These are phyloP conservation scores for Fragaria vesca DNA, from an alignment of 306 rosid genomes.

Conservation along the genomic window DNA sequence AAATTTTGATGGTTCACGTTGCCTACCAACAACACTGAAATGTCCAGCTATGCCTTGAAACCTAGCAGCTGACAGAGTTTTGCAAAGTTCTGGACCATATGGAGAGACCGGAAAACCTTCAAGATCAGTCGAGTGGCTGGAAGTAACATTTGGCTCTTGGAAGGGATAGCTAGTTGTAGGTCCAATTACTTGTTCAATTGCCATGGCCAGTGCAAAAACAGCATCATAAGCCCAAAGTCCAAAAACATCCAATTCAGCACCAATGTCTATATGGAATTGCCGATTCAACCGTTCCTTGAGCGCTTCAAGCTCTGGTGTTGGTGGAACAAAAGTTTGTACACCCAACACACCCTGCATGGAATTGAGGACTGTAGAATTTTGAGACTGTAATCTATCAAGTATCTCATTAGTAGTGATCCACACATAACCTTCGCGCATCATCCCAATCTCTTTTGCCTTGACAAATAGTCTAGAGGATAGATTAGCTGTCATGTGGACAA, in stretches of 20 bases:
- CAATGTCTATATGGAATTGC: conserved; percentile 18
- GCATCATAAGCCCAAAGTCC: conserved; percentile 74
- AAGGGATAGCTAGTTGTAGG: neutral
- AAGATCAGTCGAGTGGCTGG: conserved; percentile 27
- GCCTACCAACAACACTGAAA: conserved; percentile 8
- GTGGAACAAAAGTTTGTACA: conserved; percentile 39
- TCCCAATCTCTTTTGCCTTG: conserved; percentile 46
- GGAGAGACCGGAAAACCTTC: conserved; percentile 27
- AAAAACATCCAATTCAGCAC: conserved; percentile 25
- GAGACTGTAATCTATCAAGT: conserved; percentile 14
- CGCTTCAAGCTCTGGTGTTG: conserved; percentile 23
- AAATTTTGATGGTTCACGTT: conserved; percentile 3
- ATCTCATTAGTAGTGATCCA: conserved; percentile 48
- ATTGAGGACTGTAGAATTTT: conserved; percentile 6
- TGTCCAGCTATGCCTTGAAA: conserved; percentile 26
- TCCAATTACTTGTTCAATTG: conserved; percentile 38
- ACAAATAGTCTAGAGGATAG: conserved; percentile 36
- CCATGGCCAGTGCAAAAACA: conserved; percentile 49
- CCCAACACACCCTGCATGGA: conserved; percentile 61
- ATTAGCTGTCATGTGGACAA: conserved; percentile 37
- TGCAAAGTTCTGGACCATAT: conserved; percentile 35
- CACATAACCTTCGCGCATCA: conserved; percentile 45
- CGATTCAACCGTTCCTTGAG: conserved; percentile 45
- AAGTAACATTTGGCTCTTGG: conserved; percentile 1
- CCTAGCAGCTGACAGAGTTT: conserved; percentile 4